Percentiles rank a stretch among this genome's conserved stretches.
phyloP scores from a whole-genome alignment of 306 rosid genomes.

The Geum urbanum region DNA sequence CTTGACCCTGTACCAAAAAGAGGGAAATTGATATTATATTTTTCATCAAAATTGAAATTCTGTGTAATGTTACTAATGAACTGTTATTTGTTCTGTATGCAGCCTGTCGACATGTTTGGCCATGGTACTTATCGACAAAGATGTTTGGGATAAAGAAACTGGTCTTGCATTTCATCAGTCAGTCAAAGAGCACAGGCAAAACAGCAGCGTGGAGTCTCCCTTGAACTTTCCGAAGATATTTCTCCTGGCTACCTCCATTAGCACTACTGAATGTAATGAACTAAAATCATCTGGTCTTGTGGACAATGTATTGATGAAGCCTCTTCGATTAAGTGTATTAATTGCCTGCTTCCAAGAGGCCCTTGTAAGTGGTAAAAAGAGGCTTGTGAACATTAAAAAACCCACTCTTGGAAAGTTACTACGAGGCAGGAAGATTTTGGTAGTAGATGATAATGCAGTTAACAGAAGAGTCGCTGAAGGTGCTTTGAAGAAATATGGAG shows the following conservation, averaged over 20 bases:
- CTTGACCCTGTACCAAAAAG: neutral
- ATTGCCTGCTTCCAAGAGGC: constrained; percentile 57
- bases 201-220: constrained; percentile 33
- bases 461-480: constrained; percentile 94
- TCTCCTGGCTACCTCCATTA: constrained; percentile 53
- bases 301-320: constrained; percentile 61
- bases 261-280: constrained; percentile 35
- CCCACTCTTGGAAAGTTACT: constrained; percentile 54
- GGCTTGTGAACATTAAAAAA: constrained; percentile 43
- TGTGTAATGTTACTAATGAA: constrained; percentile 7
- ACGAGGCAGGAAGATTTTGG: constrained; percentile 60
- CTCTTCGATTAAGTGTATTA: constrained; percentile 62
- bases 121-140: constrained; percentile 74
- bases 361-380: constrained; percentile 51
- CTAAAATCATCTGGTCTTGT: constrained; percentile 53
- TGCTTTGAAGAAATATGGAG: constrained; percentile 71
- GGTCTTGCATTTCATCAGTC: constrained; percentile 26
- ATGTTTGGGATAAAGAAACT: constrained; percentile 63
- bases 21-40: neutral
- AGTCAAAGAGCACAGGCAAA: constrained; percentile 37
- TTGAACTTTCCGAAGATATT: constrained; percentile 51
- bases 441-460: constrained; percentile 86
- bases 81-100: constrained; percentile 26
- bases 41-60: neutral
- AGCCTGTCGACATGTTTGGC: constrained; percentile 44